phyloP scores from a whole-genome alignment of 1,284 basidiomycete species.

The Sanghuangporus baumii region DNA sequence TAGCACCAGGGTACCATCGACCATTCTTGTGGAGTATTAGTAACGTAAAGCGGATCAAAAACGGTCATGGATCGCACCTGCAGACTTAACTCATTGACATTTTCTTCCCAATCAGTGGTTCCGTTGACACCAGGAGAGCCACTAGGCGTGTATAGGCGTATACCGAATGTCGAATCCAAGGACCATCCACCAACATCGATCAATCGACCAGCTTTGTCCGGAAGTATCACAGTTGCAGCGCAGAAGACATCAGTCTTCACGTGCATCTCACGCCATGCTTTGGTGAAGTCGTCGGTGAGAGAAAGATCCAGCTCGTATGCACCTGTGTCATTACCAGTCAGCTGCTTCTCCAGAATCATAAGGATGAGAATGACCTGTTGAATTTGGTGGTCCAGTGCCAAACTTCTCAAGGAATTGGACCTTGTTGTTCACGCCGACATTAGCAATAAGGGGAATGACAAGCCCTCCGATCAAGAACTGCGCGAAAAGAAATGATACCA shows the following conservation, averaged over 20 bases:
- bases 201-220: conserved; percentile 62
- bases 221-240: conserved; percentile 63
- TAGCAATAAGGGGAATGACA: conserved; percentile 64
- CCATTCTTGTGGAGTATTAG: conserved; percentile 37
- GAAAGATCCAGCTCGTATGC: conserved; percentile 70
- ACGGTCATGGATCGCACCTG: conserved; percentile 31
- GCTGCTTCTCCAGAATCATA: background rate
- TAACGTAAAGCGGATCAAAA: background rate
- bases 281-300: conserved; percentile 44
- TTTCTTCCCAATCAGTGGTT: conserved; percentile 66
- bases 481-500: background rate
- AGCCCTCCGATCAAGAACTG: conserved; percentile 62
- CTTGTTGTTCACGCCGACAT: conserved; percentile 72
- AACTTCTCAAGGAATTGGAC: conserved; percentile 70
- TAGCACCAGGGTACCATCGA: conserved; percentile 68
- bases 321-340: conserved; percentile 29
- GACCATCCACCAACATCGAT: conserved; percentile 70
- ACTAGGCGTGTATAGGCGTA: conserved; percentile 59
- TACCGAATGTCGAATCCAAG: conserved; percentile 57
- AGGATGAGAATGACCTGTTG: conserved; percentile 33
- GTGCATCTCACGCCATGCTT: conserved; percentile 69
- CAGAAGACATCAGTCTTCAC: conserved; percentile 73
- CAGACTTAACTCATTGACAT: conserved; percentile 41
- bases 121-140: conserved; percentile 53
- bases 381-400: conserved; percentile 51